Evolutionary conservation across 106 monocot species (phyloP).

Genomic region (Phalaenopsis aphrodite): DNA sequence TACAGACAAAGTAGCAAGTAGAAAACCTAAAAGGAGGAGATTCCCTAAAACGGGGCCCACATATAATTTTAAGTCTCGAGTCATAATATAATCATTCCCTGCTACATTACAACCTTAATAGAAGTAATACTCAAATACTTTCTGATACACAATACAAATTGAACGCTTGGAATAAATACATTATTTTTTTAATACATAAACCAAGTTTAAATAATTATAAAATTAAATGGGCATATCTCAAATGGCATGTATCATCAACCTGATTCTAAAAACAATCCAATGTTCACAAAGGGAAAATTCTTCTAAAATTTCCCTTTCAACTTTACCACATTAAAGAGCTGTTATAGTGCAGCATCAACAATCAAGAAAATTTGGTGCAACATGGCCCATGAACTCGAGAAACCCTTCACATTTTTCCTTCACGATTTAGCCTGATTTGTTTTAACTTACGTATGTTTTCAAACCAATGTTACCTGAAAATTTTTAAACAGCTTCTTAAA

Average conservation of each 20-base stretch:
- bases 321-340: background rate
- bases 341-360: background rate
- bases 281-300: background rate
- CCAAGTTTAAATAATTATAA: no score
- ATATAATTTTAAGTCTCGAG: background rate
- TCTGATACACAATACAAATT: no score
- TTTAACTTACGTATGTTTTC: background rate
- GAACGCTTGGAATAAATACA: no score
- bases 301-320: background rate
- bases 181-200: no score
- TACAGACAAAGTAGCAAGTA: background rate
- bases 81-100: background rate
- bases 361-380: background rate
- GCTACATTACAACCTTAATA: no score
- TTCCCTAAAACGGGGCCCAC: background rate
- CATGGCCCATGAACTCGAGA: background rate
- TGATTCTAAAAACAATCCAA: background rate
- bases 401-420: background rate
- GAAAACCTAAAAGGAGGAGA: background rate
- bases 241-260: no score
- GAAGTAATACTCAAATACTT: no score
- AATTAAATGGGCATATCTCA: no score
- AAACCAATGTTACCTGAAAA: background rate
- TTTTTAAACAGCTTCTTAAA: background rate
- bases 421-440: background rate